Evolutionary conservation across 257 asterid genomes (phyloP).

Genomic region (Catharanthus roseus): DNA sequence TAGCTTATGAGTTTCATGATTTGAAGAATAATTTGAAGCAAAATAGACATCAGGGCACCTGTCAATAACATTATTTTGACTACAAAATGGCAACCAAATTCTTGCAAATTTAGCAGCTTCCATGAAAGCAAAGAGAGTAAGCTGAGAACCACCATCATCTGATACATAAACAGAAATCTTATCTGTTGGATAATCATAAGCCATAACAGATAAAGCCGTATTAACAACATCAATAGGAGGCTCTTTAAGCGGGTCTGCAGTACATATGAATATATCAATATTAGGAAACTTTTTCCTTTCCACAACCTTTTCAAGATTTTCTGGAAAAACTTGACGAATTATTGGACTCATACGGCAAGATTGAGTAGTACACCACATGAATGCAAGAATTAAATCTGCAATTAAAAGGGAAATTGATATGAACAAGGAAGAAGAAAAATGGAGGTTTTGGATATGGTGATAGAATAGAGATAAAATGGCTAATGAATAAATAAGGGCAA

Average conservation of each 20-base stretch:
- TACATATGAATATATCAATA: conserved; percentile 58
- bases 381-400: conserved; percentile 39
- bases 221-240: conserved; percentile 58
- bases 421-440: background rate
- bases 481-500: conserved; percentile 5
- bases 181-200: conserved; percentile 61
- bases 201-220: conserved; percentile 64
- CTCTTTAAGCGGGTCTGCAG: conserved; percentile 68
- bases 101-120: conserved; percentile 60
- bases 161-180: conserved; percentile 62
- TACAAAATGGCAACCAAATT: conserved; percentile 62
- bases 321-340: conserved; percentile 27
- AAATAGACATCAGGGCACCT: conserved; percentile 51
- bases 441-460: conserved; percentile 6
- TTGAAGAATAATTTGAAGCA: conserved; percentile 11
- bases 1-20: conserved; percentile 1
- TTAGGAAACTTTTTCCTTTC: conserved; percentile 34
- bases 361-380: conserved; percentile 56
- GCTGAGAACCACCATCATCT: conserved; percentile 69
- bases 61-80: conserved; percentile 32
- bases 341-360: conserved; percentile 48
- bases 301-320: conserved; percentile 17
- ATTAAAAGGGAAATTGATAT: conserved; percentile 27
- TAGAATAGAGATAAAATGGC: conserved; percentile 12
- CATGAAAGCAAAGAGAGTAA: conserved; percentile 54